Evolutionary conservation across 306 rosid genomes (phyloP), one percentile per base, ranked within the genome.

Genomic region (Cucurbita maxima): DNA sequence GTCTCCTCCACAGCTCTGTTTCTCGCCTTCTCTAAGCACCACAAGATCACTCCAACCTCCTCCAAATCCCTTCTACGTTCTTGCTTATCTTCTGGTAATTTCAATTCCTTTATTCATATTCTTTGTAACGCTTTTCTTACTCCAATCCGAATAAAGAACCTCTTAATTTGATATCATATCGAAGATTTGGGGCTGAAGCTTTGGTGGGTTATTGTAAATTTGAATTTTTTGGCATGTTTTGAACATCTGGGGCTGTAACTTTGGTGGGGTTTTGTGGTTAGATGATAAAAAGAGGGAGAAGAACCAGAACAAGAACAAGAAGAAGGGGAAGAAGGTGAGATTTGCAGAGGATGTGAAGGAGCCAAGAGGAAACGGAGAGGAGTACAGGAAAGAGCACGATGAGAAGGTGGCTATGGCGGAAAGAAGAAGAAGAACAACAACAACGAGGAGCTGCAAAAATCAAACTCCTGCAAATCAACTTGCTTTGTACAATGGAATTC

Each of bases 341-440:
- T 92, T 92, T 73, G 96, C 88, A 2, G 93, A 83, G 54, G 82
- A 79, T 84, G 96, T 87, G 85, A 86, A 84, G 73, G 87, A 83
- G 18, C 76, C 58, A 20, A 71, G 53, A n/a, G 83, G 79, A 59
- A 77, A 48, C 18, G 82, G 74, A 2, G 83, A 85, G 13, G 75
- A 86, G 59, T 61, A 18, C 30, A 78, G 81, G 70, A 79, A 45
- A 36, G 67, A 78, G 76, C 78, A 64, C 36, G 44, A 60, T 44
- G 75, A 79, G 87, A 82, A 73, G 45, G 4, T 48, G 48, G 75
- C 25, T 22, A 60, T 30, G 63, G 59, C 7, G 16, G 77, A 76
- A 45, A 75, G 13, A 15, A 74, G 55, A 76, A 75, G 80, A 77
- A 69, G 80, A 72, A 62, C 20, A 37, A 36, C 6, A 15, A 62